phyloP scores from a whole-genome alignment of 2,329 filamentous ascomycete genomes.

The Onygenales sp. region DNA sequence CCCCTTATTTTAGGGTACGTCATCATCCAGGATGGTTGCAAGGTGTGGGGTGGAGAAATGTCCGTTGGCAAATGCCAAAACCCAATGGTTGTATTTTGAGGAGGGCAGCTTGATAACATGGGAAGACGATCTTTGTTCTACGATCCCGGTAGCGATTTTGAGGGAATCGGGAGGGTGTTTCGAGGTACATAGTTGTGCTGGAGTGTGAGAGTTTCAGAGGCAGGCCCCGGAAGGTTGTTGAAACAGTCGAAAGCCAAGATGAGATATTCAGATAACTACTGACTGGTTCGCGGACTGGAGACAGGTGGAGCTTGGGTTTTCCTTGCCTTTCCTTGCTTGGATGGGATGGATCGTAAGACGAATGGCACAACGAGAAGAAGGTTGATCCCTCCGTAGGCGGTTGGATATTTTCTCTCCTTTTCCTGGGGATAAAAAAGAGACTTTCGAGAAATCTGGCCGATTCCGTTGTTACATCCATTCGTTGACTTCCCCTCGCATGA shows the following conservation, averaged over 20 bases:
- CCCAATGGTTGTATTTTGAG: no score
- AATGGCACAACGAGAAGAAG: no score
- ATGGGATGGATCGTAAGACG: no score
- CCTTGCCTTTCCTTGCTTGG: background rate
- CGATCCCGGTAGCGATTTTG: no score
- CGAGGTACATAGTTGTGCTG: background rate
- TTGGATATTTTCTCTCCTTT: background rate
- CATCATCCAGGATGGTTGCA: no score
- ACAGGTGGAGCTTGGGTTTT: background rate
- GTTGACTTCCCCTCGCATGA: background rate
- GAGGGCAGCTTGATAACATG: no score
- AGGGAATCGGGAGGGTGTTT: background rate
- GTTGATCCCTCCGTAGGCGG: no score
- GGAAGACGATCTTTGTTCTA: no score
- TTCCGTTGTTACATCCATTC: background rate
- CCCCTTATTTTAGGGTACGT: no score
- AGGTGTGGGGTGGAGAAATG: no score
- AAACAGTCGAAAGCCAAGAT: background rate
- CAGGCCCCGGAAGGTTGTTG: background rate
- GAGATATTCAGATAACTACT: background rate
- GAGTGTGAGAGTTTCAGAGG: no score
- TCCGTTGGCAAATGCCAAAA: no score
- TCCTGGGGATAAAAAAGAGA: background rate
- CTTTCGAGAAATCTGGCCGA: background rate
- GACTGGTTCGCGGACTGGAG: background rate